Evolutionary conservation across 805 yeast genomes (phyloP).

Genomic region (Jamesozyma rosinii): DNA sequence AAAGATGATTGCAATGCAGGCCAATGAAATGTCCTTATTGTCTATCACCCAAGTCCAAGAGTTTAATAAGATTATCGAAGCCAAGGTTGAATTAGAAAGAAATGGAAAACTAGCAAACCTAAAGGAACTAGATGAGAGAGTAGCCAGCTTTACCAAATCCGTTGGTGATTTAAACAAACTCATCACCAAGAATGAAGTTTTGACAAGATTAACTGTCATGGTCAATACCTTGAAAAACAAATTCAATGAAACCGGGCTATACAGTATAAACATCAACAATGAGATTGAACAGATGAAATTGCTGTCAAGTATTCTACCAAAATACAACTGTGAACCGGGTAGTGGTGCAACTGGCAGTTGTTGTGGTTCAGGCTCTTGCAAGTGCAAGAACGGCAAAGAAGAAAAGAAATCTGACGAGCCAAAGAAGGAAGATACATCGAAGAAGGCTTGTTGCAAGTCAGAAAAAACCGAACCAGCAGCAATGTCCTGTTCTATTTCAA

Average conservation of each 20-base stretch:
- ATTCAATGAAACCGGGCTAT: constrained; percentile 13
- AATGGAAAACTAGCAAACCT: constrained; percentile 67
- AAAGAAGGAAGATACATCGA: not conserved
- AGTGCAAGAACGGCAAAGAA: constrained; percentile 8
- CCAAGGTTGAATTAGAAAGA: constrained; percentile 64
- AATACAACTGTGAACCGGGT: constrained; percentile 1
- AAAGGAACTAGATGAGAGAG: constrained; percentile 45
- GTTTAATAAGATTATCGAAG: constrained; percentile 48
- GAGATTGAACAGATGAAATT: constrained; percentile 27
- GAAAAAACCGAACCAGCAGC: not conserved
- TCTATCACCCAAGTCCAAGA: constrained; percentile 61
- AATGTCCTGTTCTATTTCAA: not conserved
- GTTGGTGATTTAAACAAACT: constrained; percentile 36
- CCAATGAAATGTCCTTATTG: constrained; percentile 59
- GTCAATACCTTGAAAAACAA: constrained; percentile 18
- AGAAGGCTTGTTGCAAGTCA: not conserved
- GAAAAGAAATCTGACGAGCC: not conserved
- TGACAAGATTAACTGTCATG: constrained; percentile 21
- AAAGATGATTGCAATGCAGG: constrained; percentile 59
- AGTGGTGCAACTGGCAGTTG: not conserved
- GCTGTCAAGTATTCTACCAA: constrained; percentile 21
- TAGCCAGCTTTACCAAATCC: constrained; percentile 37
- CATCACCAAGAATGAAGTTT: constrained; percentile 32
- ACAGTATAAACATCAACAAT: constrained; percentile 30
- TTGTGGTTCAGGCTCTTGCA: constrained; percentile 6